Evolutionary conservation across 2,329 filamentous ascomycete species (phyloP).

Genomic region (Fusarium brevicatenulatum): DNA sequence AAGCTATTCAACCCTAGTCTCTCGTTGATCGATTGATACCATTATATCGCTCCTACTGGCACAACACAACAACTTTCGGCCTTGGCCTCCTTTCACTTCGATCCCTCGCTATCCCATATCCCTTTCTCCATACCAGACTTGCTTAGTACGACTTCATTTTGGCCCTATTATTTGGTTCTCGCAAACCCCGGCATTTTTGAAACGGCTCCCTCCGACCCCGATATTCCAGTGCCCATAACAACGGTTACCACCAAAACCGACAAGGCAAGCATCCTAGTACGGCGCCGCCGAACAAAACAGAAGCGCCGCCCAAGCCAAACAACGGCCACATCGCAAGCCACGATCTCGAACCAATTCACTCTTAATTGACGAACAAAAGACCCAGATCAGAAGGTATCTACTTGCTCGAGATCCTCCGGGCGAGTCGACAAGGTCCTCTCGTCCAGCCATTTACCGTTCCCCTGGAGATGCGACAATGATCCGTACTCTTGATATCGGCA

Average conservation of each 20-base stretch:
- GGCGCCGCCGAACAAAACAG: slow-evolving; percentile 36
- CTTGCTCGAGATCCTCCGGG: slow-evolving; percentile 6
- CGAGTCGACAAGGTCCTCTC: slow-evolving; percentile 29
- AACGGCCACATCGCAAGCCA: slow-evolving; percentile 21
- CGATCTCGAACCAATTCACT: slow-evolving; percentile 5
- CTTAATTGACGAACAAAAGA: neutral
- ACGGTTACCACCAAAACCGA: slow-evolving; percentile 29
- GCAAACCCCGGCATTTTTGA: slow-evolving; percentile 43
- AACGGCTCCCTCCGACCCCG: slow-evolving; percentile 40
- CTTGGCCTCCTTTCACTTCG: slow-evolving; percentile 27
- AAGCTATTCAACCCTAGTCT: slow-evolving; percentile 24
- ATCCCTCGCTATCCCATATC: slow-evolving; percentile 37
- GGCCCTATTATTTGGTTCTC: slow-evolving; percentile 35
- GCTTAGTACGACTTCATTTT: slow-evolving; percentile 33
- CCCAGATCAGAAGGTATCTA: neutral
- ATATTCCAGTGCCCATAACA: slow-evolving; percentile 41
- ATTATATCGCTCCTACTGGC: slow-evolving; percentile 11
- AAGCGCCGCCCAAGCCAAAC: slow-evolving; percentile 17
- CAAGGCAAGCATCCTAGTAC: slow-evolving; percentile 19
- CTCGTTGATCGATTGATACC: slow-evolving; percentile 42
- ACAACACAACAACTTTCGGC: slow-evolving; percentile 17
- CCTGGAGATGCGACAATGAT: slow-evolving; percentile 51
- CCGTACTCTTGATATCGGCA: slow-evolving; percentile 47
- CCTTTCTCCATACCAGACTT: slow-evolving; percentile 40
- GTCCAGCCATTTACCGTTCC: slow-evolving; percentile 17